Conservation (phyloP, 352 stramenopile genomes). For the Globisporangium megalacanthum region DNA sequence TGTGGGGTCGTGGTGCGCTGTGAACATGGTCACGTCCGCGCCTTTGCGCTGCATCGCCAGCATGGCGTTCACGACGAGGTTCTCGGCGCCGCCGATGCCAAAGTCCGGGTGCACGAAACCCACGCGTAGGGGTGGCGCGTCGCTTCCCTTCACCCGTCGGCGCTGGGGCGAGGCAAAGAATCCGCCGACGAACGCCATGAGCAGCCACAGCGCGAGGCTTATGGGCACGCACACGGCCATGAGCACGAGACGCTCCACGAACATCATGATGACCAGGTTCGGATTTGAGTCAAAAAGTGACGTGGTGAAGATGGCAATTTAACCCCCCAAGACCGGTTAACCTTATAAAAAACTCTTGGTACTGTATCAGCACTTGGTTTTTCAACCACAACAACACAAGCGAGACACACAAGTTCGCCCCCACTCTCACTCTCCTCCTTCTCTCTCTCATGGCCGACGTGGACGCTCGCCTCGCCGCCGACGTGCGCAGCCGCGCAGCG, state of each 20-base stretch:
- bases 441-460: constrained; percentile 27
- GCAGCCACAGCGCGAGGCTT: constrained; percentile 8
- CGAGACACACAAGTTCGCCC: neutral
- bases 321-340: no score
- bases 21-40: constrained; percentile 91
- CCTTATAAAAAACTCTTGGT: no score
- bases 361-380: no score
- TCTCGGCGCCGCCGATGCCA: constrained; percentile 96
- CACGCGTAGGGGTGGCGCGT: constrained; percentile 38
- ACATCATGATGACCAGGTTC: no score
- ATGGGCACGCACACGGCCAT: constrained; percentile 11
- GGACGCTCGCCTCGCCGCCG: constrained; percentile 43
- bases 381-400: no score
- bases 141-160: neutral
- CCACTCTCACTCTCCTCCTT: neutral
- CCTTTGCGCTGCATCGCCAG: constrained; percentile 82
- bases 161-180: constrained; percentile 8
- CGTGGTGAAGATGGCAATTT: no score
- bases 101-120: constrained; percentile 98
- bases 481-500: constrained; percentile 53
- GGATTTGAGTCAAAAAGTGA: no score
- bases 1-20: constrained; percentile 91
- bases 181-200: constrained; percentile 10
- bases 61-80: constrained; percentile 90
- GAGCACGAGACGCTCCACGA: constrained; percentile 10